Evolutionary conservation across 805 yeast genomes (phyloP).

Genomic region (Blastobotrys parvus): DNA sequence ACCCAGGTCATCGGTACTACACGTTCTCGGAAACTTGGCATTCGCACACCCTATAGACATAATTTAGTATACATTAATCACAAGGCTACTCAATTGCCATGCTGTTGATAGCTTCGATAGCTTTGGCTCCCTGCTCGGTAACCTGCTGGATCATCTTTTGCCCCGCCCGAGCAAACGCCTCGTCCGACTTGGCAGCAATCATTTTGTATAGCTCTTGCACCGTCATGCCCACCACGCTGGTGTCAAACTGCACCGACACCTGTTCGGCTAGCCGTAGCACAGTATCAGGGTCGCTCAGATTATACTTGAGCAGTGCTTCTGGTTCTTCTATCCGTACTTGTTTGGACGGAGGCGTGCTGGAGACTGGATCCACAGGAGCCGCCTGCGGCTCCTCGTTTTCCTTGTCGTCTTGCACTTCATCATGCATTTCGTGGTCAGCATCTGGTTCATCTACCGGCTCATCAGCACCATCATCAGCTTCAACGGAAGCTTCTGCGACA

Average conservation of each 20-base stretch:
- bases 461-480: neutral
- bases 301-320: conserved; percentile 9
- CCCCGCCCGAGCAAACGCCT: conserved; percentile 39
- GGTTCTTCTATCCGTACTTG: conserved; percentile 1
- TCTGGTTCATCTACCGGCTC: neutral
- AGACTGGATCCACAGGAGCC: neutral
- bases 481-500: neutral
- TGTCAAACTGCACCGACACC: conserved; percentile 17
- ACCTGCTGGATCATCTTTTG: conserved; percentile 41
- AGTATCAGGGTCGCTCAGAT: conserved; percentile 24
- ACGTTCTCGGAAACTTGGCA: no score
- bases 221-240: conserved; percentile 55
- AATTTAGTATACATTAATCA: no score
- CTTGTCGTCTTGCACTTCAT: conserved; percentile 1
- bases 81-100: conserved; percentile 3
- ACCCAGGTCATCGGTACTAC: no score
- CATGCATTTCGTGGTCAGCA: neutral
- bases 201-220: conserved; percentile 60
- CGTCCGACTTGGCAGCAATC: conserved; percentile 47
- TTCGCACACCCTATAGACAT: no score
- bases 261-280: conserved; percentile 28
- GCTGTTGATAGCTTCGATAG: conserved; percentile 29
- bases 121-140: conserved; percentile 41
- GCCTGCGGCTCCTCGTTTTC: neutral
- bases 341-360: neutral